Base-by-base conservation (phyloP, 2,329 filamentous ascomycete genomes). In the Diplodia seriata region DNA sequence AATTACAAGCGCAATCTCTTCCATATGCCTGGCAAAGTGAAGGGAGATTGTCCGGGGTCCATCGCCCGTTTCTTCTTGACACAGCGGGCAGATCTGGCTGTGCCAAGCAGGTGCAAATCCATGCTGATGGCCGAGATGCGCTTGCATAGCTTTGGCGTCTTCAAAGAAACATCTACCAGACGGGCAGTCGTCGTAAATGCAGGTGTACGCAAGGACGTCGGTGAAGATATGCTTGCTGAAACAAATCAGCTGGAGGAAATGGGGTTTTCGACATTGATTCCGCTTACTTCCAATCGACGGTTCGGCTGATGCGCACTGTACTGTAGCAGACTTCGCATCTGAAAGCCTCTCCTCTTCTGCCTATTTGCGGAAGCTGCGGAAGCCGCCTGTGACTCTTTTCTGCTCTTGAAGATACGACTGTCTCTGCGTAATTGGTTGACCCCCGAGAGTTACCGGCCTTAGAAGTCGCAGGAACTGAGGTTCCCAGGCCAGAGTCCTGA, bases 21-120 rank as follows among this genome's bases (percentile, higher is more conserved):
- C 73, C 72, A 75, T 71, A 40, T 75, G 73, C 55, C 71, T 56
- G 0, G 71, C 68, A 20, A 74, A 72, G 47, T 75, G 73, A 2
- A 54, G 66, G 0, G 73, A 55, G 11, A 73, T 67, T 4, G 66
- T 49, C 9, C 49, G 69, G 47, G 68, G 71, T 11, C 70, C 73
- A 14, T n/a, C 15, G 9, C 63, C 69, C 8, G 71, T 73, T 1
- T 14, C 12, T 40, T 73, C 68, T 1, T 71, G 61, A 55, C 74
- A 75, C 1, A 75, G 53, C 0, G 71, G 69, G 49, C 73, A 75
- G 61, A 70, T 5, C 3, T 69, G 2, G n/a, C 50, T 68, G 18
- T 68, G 11, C 72, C 73, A 73, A 3, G 50, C 40, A 15, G 73
- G 71, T 3, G 70, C 71, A 33, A 72, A 62, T 0, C 55, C 50